Percentiles rank a stretch among this genome's conserved stretches.
Evolutionary conservation across 192 early-diverging fungal genomes (phyloP).

Genomic region (Coemansia umbellata): DNA sequence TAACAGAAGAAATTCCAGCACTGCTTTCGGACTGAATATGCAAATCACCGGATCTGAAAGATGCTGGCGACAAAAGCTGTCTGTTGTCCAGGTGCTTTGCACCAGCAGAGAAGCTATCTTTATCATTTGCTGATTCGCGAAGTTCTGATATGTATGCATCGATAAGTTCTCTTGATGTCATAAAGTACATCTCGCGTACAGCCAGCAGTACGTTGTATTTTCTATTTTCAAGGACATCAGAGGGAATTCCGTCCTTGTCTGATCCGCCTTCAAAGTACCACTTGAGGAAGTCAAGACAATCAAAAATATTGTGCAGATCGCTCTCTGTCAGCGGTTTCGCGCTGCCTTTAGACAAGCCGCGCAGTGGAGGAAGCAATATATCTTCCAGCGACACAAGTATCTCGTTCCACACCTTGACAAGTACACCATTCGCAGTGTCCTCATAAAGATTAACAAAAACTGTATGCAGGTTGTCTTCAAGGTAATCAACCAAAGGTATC

Average conservation of each 20-base stretch:
- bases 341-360: constrained; percentile 51
- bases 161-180: constrained; percentile 62
- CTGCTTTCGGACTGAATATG: not conserved
- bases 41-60: not conserved
- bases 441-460: constrained; percentile 65
- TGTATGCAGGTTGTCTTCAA: constrained; percentile 66
- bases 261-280: constrained; percentile 69
- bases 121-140: constrained; percentile 21
- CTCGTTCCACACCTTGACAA: constrained; percentile 69
- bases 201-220: constrained; percentile 65
- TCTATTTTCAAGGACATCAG: constrained; percentile 58
- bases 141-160: constrained; percentile 55
- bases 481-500: constrained; percentile 67
- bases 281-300: constrained; percentile 70
- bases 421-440: constrained; percentile 60
- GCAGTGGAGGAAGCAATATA: constrained; percentile 69
- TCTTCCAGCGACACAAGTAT: constrained; percentile 64
- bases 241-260: constrained; percentile 60
- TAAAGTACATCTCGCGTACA: constrained; percentile 64
- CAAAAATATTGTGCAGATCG: constrained; percentile 64
- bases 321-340: constrained; percentile 60
- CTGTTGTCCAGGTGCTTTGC: not conserved
- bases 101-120: too few species aligned
- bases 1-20: not conserved
- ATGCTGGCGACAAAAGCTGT: constrained; percentile 1